phyloP scores from a whole-genome alignment of 2,329 filamentous ascomycete species.

The Drechslerella coelobrocha region DNA sequence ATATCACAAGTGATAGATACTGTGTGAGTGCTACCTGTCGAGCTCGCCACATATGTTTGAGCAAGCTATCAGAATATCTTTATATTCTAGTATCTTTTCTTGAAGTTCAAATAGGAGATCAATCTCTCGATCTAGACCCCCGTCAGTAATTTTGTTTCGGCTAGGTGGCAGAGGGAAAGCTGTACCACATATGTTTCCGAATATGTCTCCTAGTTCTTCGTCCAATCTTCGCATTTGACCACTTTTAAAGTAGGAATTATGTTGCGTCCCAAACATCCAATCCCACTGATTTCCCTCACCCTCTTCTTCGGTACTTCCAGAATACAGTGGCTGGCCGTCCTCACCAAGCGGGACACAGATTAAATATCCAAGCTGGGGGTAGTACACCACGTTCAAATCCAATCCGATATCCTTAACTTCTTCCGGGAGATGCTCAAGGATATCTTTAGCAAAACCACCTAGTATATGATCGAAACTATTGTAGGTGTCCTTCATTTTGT shows the following conservation, averaged over 20 bases:
- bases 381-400: slow-evolving; percentile 80
- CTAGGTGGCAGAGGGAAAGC: too few relatives aligned
- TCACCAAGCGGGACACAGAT: slow-evolving; percentile 68
- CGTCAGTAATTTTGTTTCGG: neutral
- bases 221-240: slow-evolving; percentile 81
- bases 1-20: neutral
- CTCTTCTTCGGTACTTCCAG: slow-evolving; percentile 68
- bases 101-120: slow-evolving; percentile 82
- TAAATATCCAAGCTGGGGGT: slow-evolving; percentile 90
- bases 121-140: slow-evolving; percentile 75
- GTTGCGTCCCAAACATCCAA: slow-evolving; percentile 75
- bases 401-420: slow-evolving; percentile 62
- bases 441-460: slow-evolving; percentile 69
- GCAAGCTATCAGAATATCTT: slow-evolving; percentile 70
- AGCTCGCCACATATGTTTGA: slow-evolving; percentile 86
- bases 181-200: slow-evolving; percentile 78
- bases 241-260: slow-evolving; percentile 85
- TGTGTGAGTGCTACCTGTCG: slow-evolving; percentile 64
- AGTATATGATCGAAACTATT: slow-evolving; percentile 78
- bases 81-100: slow-evolving; percentile 72
- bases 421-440: slow-evolving; percentile 68
- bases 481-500: slow-evolving; percentile 77
- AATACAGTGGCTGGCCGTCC: slow-evolving; percentile 29
- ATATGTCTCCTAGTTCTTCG: slow-evolving; percentile 80
- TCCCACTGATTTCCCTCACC: slow-evolving; percentile 73